Conservation (phyloP, 2,329 filamentous ascomycete species). For the Cladosporium sp. region DNA sequence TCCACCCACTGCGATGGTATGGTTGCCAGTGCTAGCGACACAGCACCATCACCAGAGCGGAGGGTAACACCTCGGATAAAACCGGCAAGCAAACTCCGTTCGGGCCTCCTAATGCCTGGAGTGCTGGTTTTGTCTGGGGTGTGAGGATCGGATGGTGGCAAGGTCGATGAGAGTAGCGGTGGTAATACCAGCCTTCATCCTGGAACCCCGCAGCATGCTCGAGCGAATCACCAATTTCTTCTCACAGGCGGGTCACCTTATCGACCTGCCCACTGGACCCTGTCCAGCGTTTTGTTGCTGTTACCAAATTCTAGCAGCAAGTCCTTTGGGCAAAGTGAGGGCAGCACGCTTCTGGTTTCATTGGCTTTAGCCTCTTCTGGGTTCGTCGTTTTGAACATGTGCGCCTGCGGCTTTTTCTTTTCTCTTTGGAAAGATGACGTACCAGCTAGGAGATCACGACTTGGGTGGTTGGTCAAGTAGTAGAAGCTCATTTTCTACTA, state of each 20-base stretch:
- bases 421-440: not conserved
- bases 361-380: slow-evolving; percentile 88
- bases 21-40: no score
- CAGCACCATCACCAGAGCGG: no score
- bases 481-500: slow-evolving; percentile 99
- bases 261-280: slow-evolving; percentile 85
- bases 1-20: no score
- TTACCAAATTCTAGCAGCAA: slow-evolving; percentile 98
- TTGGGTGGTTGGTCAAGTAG: slow-evolving; percentile 46
- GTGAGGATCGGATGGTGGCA: no score
- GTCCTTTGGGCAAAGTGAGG: slow-evolving; percentile 94
- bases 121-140: no score
- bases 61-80: no score
- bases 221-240: slow-evolving; percentile 99
- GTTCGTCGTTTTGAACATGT: slow-evolving; percentile 97
- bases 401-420: slow-evolving; percentile 88
- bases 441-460: not conserved
- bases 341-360: slow-evolving; percentile 73
- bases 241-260: slow-evolving; percentile 94
- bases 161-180: no score
- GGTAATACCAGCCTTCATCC: slow-evolving; percentile 76
- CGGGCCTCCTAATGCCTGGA: no score
- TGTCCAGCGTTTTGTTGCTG: slow-evolving; percentile 81
- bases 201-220: slow-evolving; percentile 96
- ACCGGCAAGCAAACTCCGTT: no score